Base-by-base conservation (phyloP, 148 eudicot genomes). In the Rhododendron mucronatum region DNA sequence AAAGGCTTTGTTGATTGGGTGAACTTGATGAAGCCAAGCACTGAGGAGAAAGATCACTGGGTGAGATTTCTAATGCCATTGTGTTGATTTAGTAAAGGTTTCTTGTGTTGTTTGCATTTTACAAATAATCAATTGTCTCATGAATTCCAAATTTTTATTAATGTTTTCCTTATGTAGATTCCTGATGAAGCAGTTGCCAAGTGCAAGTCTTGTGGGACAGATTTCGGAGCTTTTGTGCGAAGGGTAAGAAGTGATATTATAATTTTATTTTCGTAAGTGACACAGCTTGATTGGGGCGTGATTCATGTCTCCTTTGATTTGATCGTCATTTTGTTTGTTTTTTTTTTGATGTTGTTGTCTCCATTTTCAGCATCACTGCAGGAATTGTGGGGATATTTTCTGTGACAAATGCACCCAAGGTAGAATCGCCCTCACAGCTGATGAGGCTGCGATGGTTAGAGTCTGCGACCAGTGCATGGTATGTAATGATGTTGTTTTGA, bases 401-500 rank as follows among this genome's bases (percentile, higher is more conserved):
- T 95, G 99, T 81, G 98, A 95, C 89, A 95, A 94, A 88, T 97
- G 99, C 78, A 97, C 99, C 71, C 98, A 97, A 90, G 99, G 99
- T 28, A 93, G 99, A 90, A 95, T 93, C 84, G 92, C 95, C 57
- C 95, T 97, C 37, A 92, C 96, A 15, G 82, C 86, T 30, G 98
- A 97, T 82, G 98, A 93, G 75, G 65, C 93, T 84, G 96, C 95
- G 78, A 90, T 92, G 26, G 99, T 97, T 87, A 94, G 98, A 86
- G 98, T 97, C 90, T 97, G 99, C 84, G 99, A 97, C 87, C 89
- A 87, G 69, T 97, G 99, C 95, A 88, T 95, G 99, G 99, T 97
- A 95, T 77, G 87, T 21, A 59, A 15, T 86, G 44, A 6, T 57
- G 45, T 23, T 82, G 33, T 18, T 84, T 63, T 83, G 74, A 85